phyloP scores from a whole-genome alignment of 768 basidiomycete species.

The Inosperma sp. region DNA sequence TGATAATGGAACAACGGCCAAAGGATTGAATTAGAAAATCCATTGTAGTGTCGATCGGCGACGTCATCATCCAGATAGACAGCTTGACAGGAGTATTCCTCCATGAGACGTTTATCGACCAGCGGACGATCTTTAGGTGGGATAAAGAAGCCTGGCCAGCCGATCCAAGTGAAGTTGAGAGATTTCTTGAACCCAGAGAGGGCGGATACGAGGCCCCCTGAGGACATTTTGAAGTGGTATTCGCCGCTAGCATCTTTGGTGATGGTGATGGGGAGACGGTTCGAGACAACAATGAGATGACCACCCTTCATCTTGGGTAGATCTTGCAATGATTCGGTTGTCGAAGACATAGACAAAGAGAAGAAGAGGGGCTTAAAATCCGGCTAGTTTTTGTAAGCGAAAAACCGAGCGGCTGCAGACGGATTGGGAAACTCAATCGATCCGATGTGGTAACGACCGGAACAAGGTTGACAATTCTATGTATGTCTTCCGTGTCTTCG shows the following conservation, averaged over 20 bases:
- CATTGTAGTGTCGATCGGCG: constrained; percentile 97
- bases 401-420: constrained; percentile 27
- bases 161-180: constrained; percentile 96
- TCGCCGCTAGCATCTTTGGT: constrained; percentile 88
- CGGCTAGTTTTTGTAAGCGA: constrained; percentile 18
- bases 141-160: constrained; percentile 93
- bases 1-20: constrained; percentile 99
- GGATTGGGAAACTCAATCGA: constrained; percentile 34
- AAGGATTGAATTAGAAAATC: constrained; percentile 98
- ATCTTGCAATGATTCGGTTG: constrained; percentile 26
- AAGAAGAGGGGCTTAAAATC: constrained; percentile 19
- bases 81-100: constrained; percentile 95
- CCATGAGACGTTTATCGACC: constrained; percentile 88
- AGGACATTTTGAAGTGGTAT: constrained; percentile 99
- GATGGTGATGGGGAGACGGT: constrained; percentile 94
- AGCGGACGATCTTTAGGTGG: constrained; percentile 85
- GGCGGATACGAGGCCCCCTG: constrained; percentile 95
- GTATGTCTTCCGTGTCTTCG: too few relatives aligned
- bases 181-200: constrained; percentile 98
- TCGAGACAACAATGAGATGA: constrained; percentile 93
- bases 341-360: constrained; percentile 26
- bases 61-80: constrained; percentile 98
- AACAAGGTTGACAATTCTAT: constrained; percentile 27
- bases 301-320: constrained; percentile 45
- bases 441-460: constrained; percentile 22